Base-by-base conservation (phyloP, 371 early-diverging fungal species). In the Mycotypha africana region DNA sequence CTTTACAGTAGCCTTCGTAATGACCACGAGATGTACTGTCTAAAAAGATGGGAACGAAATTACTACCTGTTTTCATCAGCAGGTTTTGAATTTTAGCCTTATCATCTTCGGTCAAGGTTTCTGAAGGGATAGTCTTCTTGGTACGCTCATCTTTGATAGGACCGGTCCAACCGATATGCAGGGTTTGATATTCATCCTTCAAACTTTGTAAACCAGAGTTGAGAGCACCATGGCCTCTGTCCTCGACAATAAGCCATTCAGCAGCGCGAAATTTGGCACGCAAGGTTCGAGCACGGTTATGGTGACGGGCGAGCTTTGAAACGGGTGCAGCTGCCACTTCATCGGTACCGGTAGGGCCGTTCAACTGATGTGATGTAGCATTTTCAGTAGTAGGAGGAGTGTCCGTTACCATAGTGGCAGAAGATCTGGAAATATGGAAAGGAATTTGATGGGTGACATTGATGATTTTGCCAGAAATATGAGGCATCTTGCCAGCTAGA, bases 1-100 rank as follows among this genome's bases (percentile, higher is more conserved):
- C 74, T 78, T 91, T 95, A 84, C 89, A 95, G 69, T 83, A 94
- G 6, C 89, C 95, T 67, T 91, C 94, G 76, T 88, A 90, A 71
- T 85, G 92, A 22, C 81, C 84, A 32, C 87, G 85, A 1, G 78
- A 66, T 15, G 78, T 68, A 10, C 82, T 82, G 31, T 85, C 82
- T 32, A 96, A 58, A 56, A 92, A 86, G 23, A 97, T 81, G 7
- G 96, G 94, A 4, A 84, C 61, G 30, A 79, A 73, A 39, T 71
- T 68, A 33, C 12, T 28, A 33, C 72, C 67, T 26, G 82, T 71
- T 30, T 79, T 60, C 37, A 41, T 40, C 21, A 89, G 66, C 35
- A 65, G 50, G 20, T 57, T 36, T 38, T 54, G 51, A 34, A 86
- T 44, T 11, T 54, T 53, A 0, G 48, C 45, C 36, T 61, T 73